Evolutionary conservation across 345 rosid species (phyloP), one percentile per base, ranked within the genome.

Genomic region (Rhodamnia argentea): DNA sequence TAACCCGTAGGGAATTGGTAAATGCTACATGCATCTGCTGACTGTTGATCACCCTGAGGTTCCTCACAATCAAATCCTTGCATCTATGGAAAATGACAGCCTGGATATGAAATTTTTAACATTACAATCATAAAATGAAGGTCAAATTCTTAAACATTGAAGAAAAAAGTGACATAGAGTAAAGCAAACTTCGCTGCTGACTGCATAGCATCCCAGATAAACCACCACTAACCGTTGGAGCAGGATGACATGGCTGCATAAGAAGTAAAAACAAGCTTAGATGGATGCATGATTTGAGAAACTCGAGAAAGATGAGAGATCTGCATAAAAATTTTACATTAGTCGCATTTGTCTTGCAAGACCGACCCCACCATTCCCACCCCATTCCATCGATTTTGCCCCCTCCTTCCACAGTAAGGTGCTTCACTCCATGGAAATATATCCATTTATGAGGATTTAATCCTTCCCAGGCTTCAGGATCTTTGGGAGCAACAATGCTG

Each of bases 311-410:
- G 32, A 86, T 27, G n/a, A 40, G n/a, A 83, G 84, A 54, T 52
- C 26, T 29, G n/a, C 23, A 29, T 52, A 54, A 57, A 57, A 83
- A 8, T 60, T 83, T 52, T 91, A 95, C 96, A 84, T 91, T 92
- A 51, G 89, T 86, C 53, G 83, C 83, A 47, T 95, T 91, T 83
- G 86, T 92, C 93, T 96, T 95, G 94, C 99, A 97, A 58, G 98
- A 95, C 53, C 84, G 89, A 58, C 89, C 90, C 99, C 99, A 97
- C 99, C 99, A 97, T 90, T 89, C 85, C 59, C 87, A 89, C 7
- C 99, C 99, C 99, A 89, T 94, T 40, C 99, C 99, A 86, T 95
- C 90, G 51, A 96, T 91, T 74, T 88, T 90, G 85, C 99, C 99
- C 37, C 95, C 93, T 86, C 99, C 99, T 88, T 90, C 92, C 27